Percentiles rank a stretch among this genome's conserved stretches.
These are phyloP conservation scores for Keqinozyma sinolaborantium DNA, from an alignment of 1,139 yeast genomes.

Conservation along the genomic window DNA sequence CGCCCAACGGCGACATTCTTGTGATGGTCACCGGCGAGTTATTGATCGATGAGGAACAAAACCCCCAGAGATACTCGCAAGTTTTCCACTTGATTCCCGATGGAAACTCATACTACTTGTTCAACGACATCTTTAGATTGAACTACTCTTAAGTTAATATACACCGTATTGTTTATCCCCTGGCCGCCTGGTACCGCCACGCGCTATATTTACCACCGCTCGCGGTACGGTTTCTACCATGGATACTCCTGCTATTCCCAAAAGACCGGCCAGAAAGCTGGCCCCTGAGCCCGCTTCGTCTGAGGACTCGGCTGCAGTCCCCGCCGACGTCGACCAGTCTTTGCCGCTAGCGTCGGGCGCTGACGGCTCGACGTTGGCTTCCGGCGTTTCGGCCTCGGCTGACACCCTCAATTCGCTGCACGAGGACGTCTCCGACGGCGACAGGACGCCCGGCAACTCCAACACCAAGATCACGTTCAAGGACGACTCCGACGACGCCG, in stretches of 20 bases:
- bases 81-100: slow-evolving; percentile 97
- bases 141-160: slow-evolving; percentile 50
- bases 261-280: slow-evolving; percentile 12
- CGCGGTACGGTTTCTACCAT: neutral
- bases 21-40: slow-evolving; percentile 98
- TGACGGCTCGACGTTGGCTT: no score
- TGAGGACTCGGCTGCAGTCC: neutral
- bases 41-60: slow-evolving; percentile 87
- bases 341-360: slow-evolving; percentile 9
- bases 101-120: slow-evolving; percentile 84
- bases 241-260: slow-evolving; percentile 14
- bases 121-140: slow-evolving; percentile 95
- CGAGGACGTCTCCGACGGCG: slow-evolving; percentile 24
- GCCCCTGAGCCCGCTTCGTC: slow-evolving; percentile 1
- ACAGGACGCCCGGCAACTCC: slow-evolving; percentile 34
- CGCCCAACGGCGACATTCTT: slow-evolving; percentile 88
- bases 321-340: slow-evolving; percentile 1
- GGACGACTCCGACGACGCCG: slow-evolving; percentile 21
- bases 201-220: neutral
- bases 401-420: slow-evolving; percentile 2
- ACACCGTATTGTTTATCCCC: neutral
- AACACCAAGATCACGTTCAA: slow-evolving; percentile 29
- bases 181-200: neutral
- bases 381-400: slow-evolving; percentile 7
- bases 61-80: slow-evolving; percentile 94